Conservation (phyloP, 805 yeast species). For the Ogataea minuta region DNA sequence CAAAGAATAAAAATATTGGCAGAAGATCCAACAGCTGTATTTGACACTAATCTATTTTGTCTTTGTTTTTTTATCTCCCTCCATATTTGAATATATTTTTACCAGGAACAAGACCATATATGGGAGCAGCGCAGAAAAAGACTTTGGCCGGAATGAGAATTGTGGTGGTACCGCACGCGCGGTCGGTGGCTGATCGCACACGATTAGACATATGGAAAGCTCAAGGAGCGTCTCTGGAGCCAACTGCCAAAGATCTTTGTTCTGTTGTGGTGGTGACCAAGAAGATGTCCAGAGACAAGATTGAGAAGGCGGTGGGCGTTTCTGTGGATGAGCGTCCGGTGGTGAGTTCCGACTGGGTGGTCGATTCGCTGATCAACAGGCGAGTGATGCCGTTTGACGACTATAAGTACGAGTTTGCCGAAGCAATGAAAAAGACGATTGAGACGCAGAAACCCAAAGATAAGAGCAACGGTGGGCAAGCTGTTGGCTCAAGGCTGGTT, state of each 20-base stretch:
- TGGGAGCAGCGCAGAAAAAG: conserved; percentile 1
- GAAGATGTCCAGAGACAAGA: conserved; percentile 2
- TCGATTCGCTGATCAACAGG: conserved; percentile 11
- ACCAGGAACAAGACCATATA: too few species aligned
- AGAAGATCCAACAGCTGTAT: not conserved
- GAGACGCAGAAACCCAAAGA: not conserved
- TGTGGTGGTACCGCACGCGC: conserved; percentile 20
- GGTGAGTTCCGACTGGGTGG: conserved; percentile 17
- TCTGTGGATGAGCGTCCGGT: conserved; percentile 1
- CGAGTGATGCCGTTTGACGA: conserved; percentile 9
- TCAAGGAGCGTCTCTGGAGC: conserved; percentile 28
- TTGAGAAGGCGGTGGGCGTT: not conserved
- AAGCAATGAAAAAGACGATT: not conserved
- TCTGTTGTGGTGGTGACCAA: conserved; percentile 13
- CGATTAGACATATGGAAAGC: conserved; percentile 25
- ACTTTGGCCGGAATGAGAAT: conserved; percentile 19
- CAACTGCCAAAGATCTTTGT: conserved; percentile 1
- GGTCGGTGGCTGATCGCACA: conserved; percentile 16
- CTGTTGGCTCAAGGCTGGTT: conserved; percentile 1
- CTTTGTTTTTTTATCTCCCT: not conserved
- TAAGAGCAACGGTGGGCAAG: not conserved
- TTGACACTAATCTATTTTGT: conserved; percentile 4
- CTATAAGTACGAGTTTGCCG: conserved; percentile 8
- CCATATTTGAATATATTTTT: too few species aligned
- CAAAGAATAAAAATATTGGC: too few species aligned